Evolutionary conservation across 2,329 filamentous ascomycete genomes (phyloP).

Genomic region (Zopfia rhizophila): DNA sequence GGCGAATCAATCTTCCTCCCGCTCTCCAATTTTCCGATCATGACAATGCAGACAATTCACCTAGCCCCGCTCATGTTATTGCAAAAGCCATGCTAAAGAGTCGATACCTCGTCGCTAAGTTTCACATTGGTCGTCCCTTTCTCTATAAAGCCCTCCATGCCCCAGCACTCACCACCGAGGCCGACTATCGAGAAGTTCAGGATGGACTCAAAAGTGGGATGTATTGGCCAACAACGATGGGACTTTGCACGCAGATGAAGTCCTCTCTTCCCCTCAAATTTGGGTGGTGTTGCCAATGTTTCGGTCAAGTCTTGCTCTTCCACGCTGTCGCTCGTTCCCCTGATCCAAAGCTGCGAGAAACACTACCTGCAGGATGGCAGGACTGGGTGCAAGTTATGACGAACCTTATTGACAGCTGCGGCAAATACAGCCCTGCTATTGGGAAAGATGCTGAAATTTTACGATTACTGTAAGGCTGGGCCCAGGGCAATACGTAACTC

Average conservation of each 20-base stretch:
- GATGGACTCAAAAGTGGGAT: conserved; percentile 44
- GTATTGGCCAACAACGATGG: conserved; percentile 51
- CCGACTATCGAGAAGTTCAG: conserved; percentile 43
- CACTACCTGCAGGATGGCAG: conserved; percentile 46
- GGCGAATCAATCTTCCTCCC: conserved; percentile 62
- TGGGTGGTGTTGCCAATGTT: conserved; percentile 51
- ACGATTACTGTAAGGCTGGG: conserved; percentile 34
- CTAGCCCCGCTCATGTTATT: conserved; percentile 49
- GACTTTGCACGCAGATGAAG: conserved; percentile 48
- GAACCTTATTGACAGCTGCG: conserved; percentile 45
- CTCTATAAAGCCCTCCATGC: conserved; percentile 51
- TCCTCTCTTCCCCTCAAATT: conserved; percentile 50
- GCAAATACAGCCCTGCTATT: conserved; percentile 45
- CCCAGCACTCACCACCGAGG: conserved; percentile 38
- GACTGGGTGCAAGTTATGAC: conserved; percentile 51
- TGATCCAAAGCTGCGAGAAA: conserved; percentile 41
- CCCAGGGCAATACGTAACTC: conserved; percentile 6
- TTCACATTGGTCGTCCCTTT: conserved; percentile 50
- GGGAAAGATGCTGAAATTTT: conserved; percentile 48
- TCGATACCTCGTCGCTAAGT: conserved; percentile 51
- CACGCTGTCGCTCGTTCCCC: conserved; percentile 42
- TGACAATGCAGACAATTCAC: conserved; percentile 39
- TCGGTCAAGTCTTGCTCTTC: conserved; percentile 49
- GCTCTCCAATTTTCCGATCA: conserved; percentile 58
- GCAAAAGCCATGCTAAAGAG: conserved; percentile 52